Evolutionary conservation across 306 rosid genomes (phyloP).

Genomic region (Adenanthera pavonina): DNA sequence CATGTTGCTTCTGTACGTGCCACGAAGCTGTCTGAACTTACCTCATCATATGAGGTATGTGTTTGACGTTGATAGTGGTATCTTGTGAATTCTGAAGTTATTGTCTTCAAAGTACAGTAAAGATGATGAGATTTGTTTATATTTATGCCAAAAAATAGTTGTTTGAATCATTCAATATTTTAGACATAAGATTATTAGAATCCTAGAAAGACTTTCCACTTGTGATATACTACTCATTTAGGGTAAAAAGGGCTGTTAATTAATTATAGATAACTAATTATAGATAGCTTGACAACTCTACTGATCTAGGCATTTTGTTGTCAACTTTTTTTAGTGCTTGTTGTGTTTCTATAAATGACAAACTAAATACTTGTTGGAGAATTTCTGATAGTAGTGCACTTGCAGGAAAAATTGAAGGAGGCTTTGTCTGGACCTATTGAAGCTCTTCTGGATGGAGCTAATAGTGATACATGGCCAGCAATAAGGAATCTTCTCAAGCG

Average conservation of each 20-base stretch:
- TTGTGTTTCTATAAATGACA: slow-evolving; percentile 28
- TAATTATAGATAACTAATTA: no score
- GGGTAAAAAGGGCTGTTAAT: not conserved
- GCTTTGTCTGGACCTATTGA: slow-evolving; percentile 85
- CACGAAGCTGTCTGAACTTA: slow-evolving; percentile 80
- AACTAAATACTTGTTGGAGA: slow-evolving; percentile 33
- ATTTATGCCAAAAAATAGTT: slow-evolving; percentile 7
- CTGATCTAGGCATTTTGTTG: no score
- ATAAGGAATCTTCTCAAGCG: slow-evolving; percentile 75
- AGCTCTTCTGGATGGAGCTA: slow-evolving; percentile 93
- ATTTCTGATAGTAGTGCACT: slow-evolving; percentile 44
- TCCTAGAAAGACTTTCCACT: slow-evolving; percentile 16
- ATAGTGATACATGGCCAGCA: slow-evolving; percentile 84
- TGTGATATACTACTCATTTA: not conserved
- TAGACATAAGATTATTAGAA: slow-evolving; percentile 13
- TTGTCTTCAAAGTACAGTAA: slow-evolving; percentile 20
- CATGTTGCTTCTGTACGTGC: slow-evolving; percentile 72
- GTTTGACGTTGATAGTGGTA: slow-evolving; percentile 22
- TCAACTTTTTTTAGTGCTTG: not conserved
- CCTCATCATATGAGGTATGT: slow-evolving; percentile 71
- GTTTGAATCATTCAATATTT: slow-evolving; percentile 17
- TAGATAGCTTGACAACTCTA: no score
- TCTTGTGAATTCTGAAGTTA: slow-evolving; percentile 33
- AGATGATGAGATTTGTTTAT: slow-evolving; percentile 15
- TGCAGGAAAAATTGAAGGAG: slow-evolving; percentile 80